These are phyloP conservation scores for Manihot esculenta DNA, from an alignment of 441 rosid species.

Conservation along the genomic window DNA sequence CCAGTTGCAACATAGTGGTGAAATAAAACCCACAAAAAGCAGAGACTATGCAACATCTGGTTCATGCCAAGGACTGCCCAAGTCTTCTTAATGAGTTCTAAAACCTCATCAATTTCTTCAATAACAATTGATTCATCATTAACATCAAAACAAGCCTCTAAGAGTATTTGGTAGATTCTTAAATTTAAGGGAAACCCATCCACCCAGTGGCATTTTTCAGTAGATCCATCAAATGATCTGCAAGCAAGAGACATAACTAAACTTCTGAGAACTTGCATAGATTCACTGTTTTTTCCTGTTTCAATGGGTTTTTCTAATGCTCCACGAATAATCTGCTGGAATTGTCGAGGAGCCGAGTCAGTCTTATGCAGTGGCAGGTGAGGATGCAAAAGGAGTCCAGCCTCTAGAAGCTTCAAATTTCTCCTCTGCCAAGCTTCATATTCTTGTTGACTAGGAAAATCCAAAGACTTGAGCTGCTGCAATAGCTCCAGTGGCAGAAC, in stretches of 20 bases:
- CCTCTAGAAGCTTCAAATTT: conserved; percentile 81
- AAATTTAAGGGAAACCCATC: conserved; percentile 91
- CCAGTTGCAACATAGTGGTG: conserved; percentile 72
- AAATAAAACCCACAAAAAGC: conserved; percentile 91
- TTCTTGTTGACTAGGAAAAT: conserved; percentile 81
- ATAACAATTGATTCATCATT: conserved; percentile 64
- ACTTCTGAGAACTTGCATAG: conserved; percentile 87
- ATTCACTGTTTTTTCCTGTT: conserved; percentile 77
- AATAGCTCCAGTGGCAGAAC: conserved; percentile 90
- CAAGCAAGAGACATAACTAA: conserved; percentile 76
- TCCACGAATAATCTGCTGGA: conserved; percentile 77
- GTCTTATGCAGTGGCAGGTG: conserved; percentile 62
- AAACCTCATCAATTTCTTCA: conserved; percentile 92
- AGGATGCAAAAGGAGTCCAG: conserved; percentile 85
- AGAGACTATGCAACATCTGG: conserved; percentile 80
- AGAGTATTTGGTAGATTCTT: conserved; percentile 74
- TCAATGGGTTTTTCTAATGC: conserved; percentile 78
- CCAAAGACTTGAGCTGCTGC: conserved; percentile 84
- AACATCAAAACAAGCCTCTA: conserved; percentile 82
- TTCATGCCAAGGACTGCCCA: conserved; percentile 90
- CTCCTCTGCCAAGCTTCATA: conserved; percentile 85
- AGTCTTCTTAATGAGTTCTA: conserved; percentile 90
- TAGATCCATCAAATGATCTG: conserved; percentile 73
- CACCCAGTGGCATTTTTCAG: conserved; percentile 92
- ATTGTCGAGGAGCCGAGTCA: conserved; percentile 49